Base-by-base conservation (phyloP, 2,329 filamentous ascomycete species). In the Penicillium sp. region DNA sequence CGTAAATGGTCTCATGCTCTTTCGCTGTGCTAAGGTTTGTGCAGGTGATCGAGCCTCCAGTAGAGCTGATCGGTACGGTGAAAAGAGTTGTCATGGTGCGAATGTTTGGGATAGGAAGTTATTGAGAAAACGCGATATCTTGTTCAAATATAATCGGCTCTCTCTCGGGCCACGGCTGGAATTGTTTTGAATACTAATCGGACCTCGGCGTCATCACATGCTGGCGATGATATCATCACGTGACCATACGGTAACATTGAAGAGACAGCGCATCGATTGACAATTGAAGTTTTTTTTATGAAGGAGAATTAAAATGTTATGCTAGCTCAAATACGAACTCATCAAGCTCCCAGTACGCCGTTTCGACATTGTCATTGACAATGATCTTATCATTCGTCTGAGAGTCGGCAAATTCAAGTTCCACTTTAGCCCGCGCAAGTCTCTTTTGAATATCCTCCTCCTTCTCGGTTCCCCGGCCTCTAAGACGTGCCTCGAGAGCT, bases 1-100 rank as follows among this genome's bases (percentile, higher is more conserved):
- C 78, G 74, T 94, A 94, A 68, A 90, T 80, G 52, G 66, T 71
- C 50, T 63, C 46, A 41, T 67, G 48, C 61, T 70, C 45, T 63
- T 53, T 8, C 54, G 53, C 37, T 75, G 70, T 4, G 82, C 77
- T 14, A 78, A 88, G 86, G 51, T 82, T 76, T 11, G 86, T 87
- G 78, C 84, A 85, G 60, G 80, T 76, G 60, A 92, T 82, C 61
- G 74, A 74, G 67, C 87, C 87, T 62, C 80, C 81, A 10, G 73
- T 69, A 52, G 78, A 68, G 38, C 77, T 70, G 65, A 87, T 80
- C 40, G 84, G 82, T 62, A 89, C 74, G 10, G 80, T 82, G 76
- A 89, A 87, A 55, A 87, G 78, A 17, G 78, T 64, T 4, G 66
- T 28, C 69, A 71, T 72, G 53, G n/a, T 67, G 25, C 17, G 0